Evolutionary conservation across 2,329 filamentous ascomycete species (phyloP), one percentile per base, ranked within the genome.

Genomic region (Aspergillus sp.): DNA sequence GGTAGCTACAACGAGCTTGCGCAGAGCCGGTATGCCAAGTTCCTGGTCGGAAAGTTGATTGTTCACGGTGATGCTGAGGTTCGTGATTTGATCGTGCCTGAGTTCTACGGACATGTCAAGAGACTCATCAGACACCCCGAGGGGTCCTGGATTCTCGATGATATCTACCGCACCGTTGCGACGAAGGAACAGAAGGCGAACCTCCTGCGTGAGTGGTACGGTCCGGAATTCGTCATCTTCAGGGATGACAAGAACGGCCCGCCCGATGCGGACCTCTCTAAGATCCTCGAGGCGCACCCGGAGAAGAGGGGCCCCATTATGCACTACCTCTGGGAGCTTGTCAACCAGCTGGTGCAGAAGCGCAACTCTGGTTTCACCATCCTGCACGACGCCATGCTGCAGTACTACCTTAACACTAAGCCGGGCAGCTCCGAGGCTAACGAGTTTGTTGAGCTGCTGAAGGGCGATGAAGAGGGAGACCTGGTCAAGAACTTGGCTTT

Each of bases 11-110:
- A 87, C 47, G 86, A 91, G 67, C 81, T 99, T 67, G 92, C 93
- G 2, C 93, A 98, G 82, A 96, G 93, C 80, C 91, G 90, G 76
- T 99, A 99, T 74, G 94, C 94, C 71, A 99, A 99, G 80, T 99
- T 98, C 77, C 78, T 99, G 71, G 92, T 99, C 62, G 95, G 92
- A 67, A 99, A 99, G 80, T 84, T 99, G 71, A 85, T 99, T 65
- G 90, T 96, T n/a, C 91, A 96, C 73, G 92, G 92, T 63, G 92
- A 97, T 73, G 82, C 87, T 43, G 91, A 94, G 76, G 92, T 96
- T 65, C 87, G 92, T 70, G 91, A 97, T 73, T 79, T 96, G 66
- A 91, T 99, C 70, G 88, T 99, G 12, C 89, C 91, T 47, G 93
- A 99, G 76, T 98, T 99, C 79, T 97, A 95, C 76, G 93, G 95